Evolutionary conservation across 306 rosid genomes (phyloP).

Genomic region (Vigna trinervia): DNA sequence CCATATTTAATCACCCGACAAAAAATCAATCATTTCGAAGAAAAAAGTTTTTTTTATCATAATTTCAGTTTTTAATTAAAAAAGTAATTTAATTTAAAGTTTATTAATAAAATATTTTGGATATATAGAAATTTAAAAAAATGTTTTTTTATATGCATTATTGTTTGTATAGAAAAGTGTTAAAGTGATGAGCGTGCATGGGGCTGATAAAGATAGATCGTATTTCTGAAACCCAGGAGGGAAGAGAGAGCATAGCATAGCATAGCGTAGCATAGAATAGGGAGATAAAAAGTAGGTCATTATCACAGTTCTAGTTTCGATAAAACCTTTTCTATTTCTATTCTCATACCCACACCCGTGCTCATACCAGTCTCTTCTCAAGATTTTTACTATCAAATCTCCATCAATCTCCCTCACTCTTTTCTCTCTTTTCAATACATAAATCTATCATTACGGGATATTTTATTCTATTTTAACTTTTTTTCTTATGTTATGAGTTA

Average conservation of each 20-base stretch:
- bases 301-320: conserved; percentile 18
- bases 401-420: background rate
- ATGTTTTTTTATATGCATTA: too few species aligned
- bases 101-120: too few species aligned
- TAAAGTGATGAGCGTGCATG: background rate
- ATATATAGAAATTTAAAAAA: too few species aligned
- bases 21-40: too few species aligned
- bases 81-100: too few species aligned
- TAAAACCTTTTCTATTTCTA: conserved; percentile 12
- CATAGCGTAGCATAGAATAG: background rate
- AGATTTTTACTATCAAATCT: conserved; percentile 45
- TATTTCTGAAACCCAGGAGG: conserved; percentile 19
- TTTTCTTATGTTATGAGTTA: too few species aligned
- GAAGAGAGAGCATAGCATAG: background rate
- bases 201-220: background rate
- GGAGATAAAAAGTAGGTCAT: conserved; percentile 18
- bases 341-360: conserved; percentile 38
- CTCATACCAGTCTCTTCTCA: conserved; percentile 51
- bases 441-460: too few species aligned
- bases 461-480: too few species aligned
- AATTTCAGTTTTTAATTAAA: too few species aligned
- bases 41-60: too few species aligned
- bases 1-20: too few species aligned
- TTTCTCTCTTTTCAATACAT: background rate
- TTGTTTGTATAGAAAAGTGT: too few species aligned